A percentile compares a stretch with the other conserved stretches of the same genome.
Evolutionary conservation across 805 yeast species (phyloP).

Genomic region (Zygotorulaspora danielsina): DNA sequence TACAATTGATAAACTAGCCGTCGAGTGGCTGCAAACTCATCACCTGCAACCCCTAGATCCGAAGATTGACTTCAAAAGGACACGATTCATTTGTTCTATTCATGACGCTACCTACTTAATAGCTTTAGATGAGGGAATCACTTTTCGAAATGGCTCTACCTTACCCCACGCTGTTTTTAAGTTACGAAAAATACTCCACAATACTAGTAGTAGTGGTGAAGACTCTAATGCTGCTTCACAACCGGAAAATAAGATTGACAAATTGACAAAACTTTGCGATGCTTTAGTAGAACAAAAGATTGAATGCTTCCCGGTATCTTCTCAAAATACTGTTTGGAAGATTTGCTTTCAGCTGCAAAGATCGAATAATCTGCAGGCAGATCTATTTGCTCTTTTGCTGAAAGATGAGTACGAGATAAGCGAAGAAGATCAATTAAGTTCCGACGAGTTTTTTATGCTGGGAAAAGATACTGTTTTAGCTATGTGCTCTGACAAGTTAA

Average conservation of each 20-base stretch:
- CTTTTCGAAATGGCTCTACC: constrained; percentile 7
- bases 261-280: constrained; percentile 9
- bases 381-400: constrained; percentile 17
- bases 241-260: not conserved
- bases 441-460: constrained; percentile 25
- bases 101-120: constrained; percentile 17
- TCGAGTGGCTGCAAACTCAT: constrained; percentile 30
- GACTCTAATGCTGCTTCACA: not conserved
- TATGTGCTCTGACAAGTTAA: constrained; percentile 5
- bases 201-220: not conserved
- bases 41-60: constrained; percentile 15
- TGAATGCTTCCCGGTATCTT: constrained; percentile 22
- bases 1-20: constrained; percentile 23
- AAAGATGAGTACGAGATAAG: constrained; percentile 17
- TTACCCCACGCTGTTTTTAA: constrained; percentile 27
- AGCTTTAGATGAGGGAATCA: constrained; percentile 28
- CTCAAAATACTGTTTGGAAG: constrained; percentile 25
- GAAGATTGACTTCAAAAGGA: constrained; percentile 22
- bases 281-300: constrained; percentile 22
- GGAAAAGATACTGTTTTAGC: constrained; percentile 18
- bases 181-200: constrained; percentile 9
- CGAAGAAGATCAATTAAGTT: constrained; percentile 11
- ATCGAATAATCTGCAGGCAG: constrained; percentile 15
- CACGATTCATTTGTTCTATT: constrained; percentile 24
- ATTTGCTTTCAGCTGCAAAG: constrained; percentile 13